Conservation (phyloP, 2,329 filamentous ascomycete genomes). For the Pseudogymnoascus sp. region DNA sequence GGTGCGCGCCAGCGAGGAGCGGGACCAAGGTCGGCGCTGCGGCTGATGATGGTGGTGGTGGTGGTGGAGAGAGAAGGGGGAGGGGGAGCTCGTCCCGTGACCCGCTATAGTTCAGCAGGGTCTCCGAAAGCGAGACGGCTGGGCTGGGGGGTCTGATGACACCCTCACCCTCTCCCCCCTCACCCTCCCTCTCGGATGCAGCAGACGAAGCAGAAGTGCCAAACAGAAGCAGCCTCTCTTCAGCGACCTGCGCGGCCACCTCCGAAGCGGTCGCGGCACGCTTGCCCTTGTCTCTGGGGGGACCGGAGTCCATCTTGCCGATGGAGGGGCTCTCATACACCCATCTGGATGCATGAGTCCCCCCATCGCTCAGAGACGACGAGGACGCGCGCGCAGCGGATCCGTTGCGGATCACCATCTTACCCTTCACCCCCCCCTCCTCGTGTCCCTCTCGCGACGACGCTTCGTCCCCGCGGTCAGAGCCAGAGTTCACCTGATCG, state of each 20-base stretch:
- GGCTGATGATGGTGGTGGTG: neutral
- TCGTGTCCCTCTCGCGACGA: neutral
- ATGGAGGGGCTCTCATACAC: neutral
- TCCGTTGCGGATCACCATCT: neutral
- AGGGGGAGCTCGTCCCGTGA: neutral
- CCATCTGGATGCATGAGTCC: neutral
- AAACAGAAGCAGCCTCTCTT: neutral
- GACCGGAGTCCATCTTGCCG: slow-evolving; percentile 5
- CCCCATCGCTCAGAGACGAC: neutral
- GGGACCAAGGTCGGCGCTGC: neutral
- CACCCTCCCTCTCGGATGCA: neutral
- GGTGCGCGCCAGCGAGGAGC: neutral
- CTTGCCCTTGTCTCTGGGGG: slow-evolving; percentile 5
- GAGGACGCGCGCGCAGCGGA: neutral
- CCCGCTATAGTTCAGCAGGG: neutral
- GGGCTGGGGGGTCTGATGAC: neutral
- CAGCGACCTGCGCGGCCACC: neutral
- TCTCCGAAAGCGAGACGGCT: neutral
- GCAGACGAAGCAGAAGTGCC: neutral
- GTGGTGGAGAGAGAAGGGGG: neutral
- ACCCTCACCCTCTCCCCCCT: neutral
- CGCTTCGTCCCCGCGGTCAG: neutral
- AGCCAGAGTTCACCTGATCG: neutral
- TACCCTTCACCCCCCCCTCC: neutral
- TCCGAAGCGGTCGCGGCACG: neutral